Evolutionary conservation across 2,329 filamentous ascomycete species (phyloP).

Genomic region (Huntiella savannae): DNA sequence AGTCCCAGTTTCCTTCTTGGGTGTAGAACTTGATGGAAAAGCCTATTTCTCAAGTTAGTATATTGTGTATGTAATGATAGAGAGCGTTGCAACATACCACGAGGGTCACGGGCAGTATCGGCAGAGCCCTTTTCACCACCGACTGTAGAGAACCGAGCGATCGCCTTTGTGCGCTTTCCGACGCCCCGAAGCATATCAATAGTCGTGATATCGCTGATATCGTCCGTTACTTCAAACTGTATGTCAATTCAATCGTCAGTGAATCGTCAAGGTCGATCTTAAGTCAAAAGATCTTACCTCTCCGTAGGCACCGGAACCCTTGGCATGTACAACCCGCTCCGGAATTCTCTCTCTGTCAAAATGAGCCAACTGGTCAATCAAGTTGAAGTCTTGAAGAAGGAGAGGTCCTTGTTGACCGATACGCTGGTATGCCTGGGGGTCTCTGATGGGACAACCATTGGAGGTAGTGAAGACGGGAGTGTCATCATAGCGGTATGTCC

Average conservation of each 20-base stretch:
- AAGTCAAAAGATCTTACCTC: slow-evolving; percentile 14
- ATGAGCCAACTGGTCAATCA: slow-evolving; percentile 41
- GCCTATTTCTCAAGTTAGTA: slow-evolving; percentile 19
- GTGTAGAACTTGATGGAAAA: slow-evolving; percentile 56
- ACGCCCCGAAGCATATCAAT: slow-evolving; percentile 35
- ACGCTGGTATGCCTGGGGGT: slow-evolving; percentile 29
- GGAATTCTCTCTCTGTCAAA: slow-evolving; percentile 33
- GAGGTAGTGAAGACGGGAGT: slow-evolving; percentile 39
- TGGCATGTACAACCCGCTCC: slow-evolving; percentile 39
- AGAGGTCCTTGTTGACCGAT: slow-evolving; percentile 27
- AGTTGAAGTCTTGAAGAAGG: slow-evolving; percentile 26
- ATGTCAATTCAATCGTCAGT: not conserved
- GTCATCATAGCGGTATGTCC: slow-evolving; percentile 30
- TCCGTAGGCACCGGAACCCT: slow-evolving; percentile 36
- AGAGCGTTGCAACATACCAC: slow-evolving; percentile 23
- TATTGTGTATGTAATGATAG: not conserved
- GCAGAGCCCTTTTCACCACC: slow-evolving; percentile 54
- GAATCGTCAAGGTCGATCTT: not conserved
- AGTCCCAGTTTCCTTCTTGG: slow-evolving; percentile 51
- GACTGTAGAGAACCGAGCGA: slow-evolving; percentile 56
- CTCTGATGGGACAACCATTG: slow-evolving; percentile 37
- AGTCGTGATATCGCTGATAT: slow-evolving; percentile 34
- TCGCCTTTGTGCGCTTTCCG: slow-evolving; percentile 50
- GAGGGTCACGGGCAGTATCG: slow-evolving; percentile 52
- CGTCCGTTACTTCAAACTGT: slow-evolving; percentile 25